Conservation (phyloP, 2,329 filamentous ascomycete genomes). For the Rhinocladiella similis region DNA sequence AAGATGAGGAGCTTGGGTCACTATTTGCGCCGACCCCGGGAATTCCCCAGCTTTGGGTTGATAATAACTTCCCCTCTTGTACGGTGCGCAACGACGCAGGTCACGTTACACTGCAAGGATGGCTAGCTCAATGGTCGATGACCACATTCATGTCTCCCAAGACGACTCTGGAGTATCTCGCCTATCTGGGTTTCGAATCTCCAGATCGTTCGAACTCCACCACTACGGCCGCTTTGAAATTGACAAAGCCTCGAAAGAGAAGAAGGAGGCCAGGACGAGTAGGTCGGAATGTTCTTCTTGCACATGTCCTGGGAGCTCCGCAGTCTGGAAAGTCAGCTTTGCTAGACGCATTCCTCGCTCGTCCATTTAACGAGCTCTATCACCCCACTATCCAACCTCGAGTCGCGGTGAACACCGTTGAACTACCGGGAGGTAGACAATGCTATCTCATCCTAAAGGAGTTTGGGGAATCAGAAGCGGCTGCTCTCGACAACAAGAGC, state of each 20-base stretch:
- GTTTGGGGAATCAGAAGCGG: conserved; percentile 82
- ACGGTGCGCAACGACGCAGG: conserved; percentile 95
- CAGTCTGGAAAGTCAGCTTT: conserved; percentile 89
- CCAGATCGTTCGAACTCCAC: conserved; percentile 69
- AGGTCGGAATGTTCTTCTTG: conserved; percentile 90
- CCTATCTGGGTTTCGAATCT: conserved; percentile 92
- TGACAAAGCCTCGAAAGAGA: conserved; percentile 88
- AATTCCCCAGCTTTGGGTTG: conserved; percentile 80
- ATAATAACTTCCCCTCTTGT: conserved; percentile 86
- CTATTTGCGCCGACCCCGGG: conserved; percentile 93
- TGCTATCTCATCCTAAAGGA: conserved; percentile 96
- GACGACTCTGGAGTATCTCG: conserved; percentile 91
- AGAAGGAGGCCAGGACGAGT: conserved; percentile 79
- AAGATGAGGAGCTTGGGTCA: conserved; percentile 78
- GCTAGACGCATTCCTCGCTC: conserved; percentile 85
- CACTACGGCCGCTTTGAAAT: conserved; percentile 81
- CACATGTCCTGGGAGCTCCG: conserved; percentile 84
- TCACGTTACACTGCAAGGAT: conserved; percentile 92
- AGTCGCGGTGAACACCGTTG: conserved; percentile 92
- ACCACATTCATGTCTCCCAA: conserved; percentile 96
- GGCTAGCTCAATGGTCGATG: conserved; percentile 99
- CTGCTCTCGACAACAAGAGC: conserved; percentile 85
- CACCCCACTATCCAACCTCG: conserved; percentile 93
- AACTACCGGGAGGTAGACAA: conserved; percentile 92
- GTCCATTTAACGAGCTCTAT: conserved; percentile 80